Base-by-base conservation (phyloP, 2,329 filamentous ascomycete species). In the Exserohilum rostratum region DNA sequence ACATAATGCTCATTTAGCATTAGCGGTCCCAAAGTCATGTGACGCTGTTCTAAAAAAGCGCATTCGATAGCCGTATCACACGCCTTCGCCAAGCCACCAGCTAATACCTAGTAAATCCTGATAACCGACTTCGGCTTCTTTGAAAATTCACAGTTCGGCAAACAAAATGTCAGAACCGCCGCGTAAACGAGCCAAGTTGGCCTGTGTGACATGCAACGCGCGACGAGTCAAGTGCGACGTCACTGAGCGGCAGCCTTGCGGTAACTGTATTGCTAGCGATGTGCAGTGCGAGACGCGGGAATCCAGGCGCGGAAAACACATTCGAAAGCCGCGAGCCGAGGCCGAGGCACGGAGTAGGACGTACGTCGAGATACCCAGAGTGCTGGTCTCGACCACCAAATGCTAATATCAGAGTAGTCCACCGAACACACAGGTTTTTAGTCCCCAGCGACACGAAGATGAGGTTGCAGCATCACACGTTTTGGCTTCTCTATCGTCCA, bases 201-300 rank as follows among this genome's bases (percentile, higher is more conserved):
- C 78, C 6, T 80, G 78, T 55, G 67, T 74, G 33, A 72, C 74
- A 20, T 80, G 78, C 57, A 79, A 80, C 53, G 66, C 75, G n/a
- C 75, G 77, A 29, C 72, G 78, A 30, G 77, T 80, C 31, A 77
- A 77, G 47, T 80, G 78, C 57, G 75, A 80, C 67, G 78, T 79
- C n/a, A 70, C 77, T 11, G 76, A 79, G 38, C 67, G 64, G 50
- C 77, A 72, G n/a, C 77, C 78, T 5, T 80, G 78, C 55, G 65
- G 69, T 33, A 79, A 80, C 50, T 80, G 78, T 50, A 60, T 70
- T 29, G 56, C 71, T 4, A 69, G 70, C 45, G 71, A 73, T 44
- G 64, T 74, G 2, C 51, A 69, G 9, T 80, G 78, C 58, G 77
- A 80, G 60, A 65, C 78, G 42, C 73, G 77, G 20, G 64, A 76